Evolutionary conservation across 2,329 filamentous ascomycete genomes (phyloP).

Genomic region (Penicillium sp.): DNA sequence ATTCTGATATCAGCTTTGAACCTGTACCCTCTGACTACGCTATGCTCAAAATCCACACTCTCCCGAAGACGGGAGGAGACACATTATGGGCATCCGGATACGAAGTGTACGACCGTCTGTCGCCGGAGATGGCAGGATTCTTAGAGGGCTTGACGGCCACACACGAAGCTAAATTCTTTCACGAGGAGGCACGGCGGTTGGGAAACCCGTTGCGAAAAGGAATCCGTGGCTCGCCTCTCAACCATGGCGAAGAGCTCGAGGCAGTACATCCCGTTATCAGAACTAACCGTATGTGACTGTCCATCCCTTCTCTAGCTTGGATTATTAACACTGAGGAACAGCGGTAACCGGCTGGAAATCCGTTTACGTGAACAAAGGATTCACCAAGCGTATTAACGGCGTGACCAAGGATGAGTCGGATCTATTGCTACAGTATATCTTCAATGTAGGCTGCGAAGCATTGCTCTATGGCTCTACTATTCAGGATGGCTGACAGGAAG

Average conservation of each 20-base stretch:
- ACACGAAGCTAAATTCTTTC: conserved; percentile 13
- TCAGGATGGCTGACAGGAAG: background rate
- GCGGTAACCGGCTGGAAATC: background rate
- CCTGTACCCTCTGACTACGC: background rate
- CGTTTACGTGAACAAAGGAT: background rate
- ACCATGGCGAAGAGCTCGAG: background rate
- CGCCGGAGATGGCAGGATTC: conserved; percentile 35
- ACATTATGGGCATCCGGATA: conserved; percentile 19
- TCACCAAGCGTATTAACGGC: background rate
- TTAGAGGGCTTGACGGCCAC: conserved; percentile 40
- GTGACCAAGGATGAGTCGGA: background rate
- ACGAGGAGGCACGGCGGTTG: background rate
- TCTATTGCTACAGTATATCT: background rate
- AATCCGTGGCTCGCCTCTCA: background rate
- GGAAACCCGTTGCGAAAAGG: background rate
- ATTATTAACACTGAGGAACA: background rate
- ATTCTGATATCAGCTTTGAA: background rate
- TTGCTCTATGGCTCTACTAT: background rate
- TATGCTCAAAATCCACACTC: background rate
- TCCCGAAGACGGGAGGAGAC: background rate
- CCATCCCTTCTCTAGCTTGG: background rate
- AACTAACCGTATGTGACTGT: background rate
- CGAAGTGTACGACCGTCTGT: conserved; percentile 42
- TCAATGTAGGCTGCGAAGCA: background rate
- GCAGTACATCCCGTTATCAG: background rate